Evolutionary conservation across 2,329 filamentous ascomycete species (phyloP).

Genomic region (Colletotrichum spinosum): DNA sequence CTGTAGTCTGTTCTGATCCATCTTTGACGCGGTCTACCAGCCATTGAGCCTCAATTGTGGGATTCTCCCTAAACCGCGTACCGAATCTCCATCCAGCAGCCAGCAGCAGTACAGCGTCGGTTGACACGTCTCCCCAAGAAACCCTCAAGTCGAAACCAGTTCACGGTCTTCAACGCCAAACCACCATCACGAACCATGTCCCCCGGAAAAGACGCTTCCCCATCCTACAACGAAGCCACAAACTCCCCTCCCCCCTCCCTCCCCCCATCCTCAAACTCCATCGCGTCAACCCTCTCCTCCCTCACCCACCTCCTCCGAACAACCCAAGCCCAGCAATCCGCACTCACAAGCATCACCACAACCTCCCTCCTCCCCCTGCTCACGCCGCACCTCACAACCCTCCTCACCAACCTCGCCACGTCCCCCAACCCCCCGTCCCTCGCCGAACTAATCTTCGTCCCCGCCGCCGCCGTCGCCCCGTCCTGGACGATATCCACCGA

Average conservation of each 20-base stretch:
- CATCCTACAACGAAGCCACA: slow-evolving; percentile 26
- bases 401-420: slow-evolving; percentile 53
- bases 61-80: too few relatives aligned
- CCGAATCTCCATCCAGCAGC: too few relatives aligned
- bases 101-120: too few relatives aligned
- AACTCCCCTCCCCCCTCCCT: slow-evolving; percentile 34
- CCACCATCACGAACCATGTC: slow-evolving; percentile 28
- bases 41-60: too few relatives aligned
- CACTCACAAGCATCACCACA: slow-evolving; percentile 47
- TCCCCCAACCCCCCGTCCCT: slow-evolving; percentile 46
- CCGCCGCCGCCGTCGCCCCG: slow-evolving; percentile 51
- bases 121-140: too few relatives aligned
- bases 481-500: slow-evolving; percentile 51
- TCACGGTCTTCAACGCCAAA: neutral
- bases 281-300: slow-evolving; percentile 42
- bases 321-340: slow-evolving; percentile 49
- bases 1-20: too few relatives aligned
- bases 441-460: slow-evolving; percentile 59
- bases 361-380: slow-evolving; percentile 51
- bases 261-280: slow-evolving; percentile 42
- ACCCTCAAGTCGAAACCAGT: too few relatives aligned
- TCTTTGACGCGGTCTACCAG: too few relatives aligned
- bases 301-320: slow-evolving; percentile 53
- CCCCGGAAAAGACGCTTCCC: slow-evolving; percentile 36
- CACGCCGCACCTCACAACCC: slow-evolving; percentile 54